phyloP scores from a whole-genome alignment of 1,284 basidiomycete genomes.

The Puccinia polysora region DNA sequence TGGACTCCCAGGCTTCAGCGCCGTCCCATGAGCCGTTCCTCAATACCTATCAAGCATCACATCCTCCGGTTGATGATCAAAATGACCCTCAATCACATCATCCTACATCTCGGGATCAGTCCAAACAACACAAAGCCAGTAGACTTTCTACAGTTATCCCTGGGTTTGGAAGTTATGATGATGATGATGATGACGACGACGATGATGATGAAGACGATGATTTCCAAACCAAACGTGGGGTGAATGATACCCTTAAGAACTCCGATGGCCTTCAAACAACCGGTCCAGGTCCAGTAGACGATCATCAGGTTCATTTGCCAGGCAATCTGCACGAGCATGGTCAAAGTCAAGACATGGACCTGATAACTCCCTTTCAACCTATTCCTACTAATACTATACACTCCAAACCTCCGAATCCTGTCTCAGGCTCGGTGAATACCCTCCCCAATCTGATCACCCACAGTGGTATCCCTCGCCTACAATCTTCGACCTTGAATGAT shows the following conservation, averaged over 20 bases:
- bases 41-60: not conserved
- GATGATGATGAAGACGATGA: slow-evolving; percentile 2
- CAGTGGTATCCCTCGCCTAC: slow-evolving; percentile 19
- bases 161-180: slow-evolving; percentile 8
- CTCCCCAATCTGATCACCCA: not conserved
- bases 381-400: not conserved
- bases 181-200: slow-evolving; percentile 36
- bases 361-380: slow-evolving; percentile 8
- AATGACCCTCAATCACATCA: not conserved
- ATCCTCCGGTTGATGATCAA: not conserved
- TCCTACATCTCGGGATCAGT: slow-evolving; percentile 3
- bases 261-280: not conserved
- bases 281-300: not conserved
- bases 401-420: not conserved
- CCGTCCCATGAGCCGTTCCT: not conserved
- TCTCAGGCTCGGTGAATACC: not conserved
- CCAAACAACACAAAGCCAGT: slow-evolving; percentile 27
- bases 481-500: not conserved
- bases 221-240: not conserved
- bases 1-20: too few relatives aligned
- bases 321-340: slow-evolving; percentile 4
- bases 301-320: not conserved
- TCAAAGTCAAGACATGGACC: slow-evolving; percentile 15
- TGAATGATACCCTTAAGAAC: not conserved
- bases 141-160: slow-evolving; percentile 24